Percentiles rank a stretch among this genome's conserved stretches.
Conservation (phyloP, 345 rosid genomes). For the Tarenaya hassleriana region DNA sequence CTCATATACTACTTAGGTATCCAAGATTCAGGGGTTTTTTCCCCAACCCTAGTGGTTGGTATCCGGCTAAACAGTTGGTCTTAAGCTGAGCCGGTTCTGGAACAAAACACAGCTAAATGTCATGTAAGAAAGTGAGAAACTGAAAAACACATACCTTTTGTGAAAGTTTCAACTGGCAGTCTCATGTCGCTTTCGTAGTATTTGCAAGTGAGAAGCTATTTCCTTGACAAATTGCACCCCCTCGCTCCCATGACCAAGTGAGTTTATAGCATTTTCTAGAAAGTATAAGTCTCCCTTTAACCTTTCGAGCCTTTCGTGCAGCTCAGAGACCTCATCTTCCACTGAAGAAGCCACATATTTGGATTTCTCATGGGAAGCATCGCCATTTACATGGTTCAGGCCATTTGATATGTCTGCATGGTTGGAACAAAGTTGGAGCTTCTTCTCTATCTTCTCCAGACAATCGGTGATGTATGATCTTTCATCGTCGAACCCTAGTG, state of each 20-base stretch:
- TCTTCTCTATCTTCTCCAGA: slow-evolving; percentile 46
- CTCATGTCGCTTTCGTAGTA: slow-evolving; percentile 28
- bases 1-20: too few relatives aligned
- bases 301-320: slow-evolving; percentile 42
- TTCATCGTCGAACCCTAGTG: slow-evolving; percentile 47
- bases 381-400: slow-evolving; percentile 18
- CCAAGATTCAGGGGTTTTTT: too few relatives aligned
- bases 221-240: slow-evolving; percentile 40
- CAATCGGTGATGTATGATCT: slow-evolving; percentile 32
- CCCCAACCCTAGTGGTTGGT: too few relatives aligned
- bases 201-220: slow-evolving; percentile 44
- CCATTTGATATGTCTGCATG: background rate
- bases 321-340: slow-evolving; percentile 28
- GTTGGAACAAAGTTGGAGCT: slow-evolving; percentile 27
- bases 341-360: slow-evolving; percentile 21
- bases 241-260: slow-evolving; percentile 36
- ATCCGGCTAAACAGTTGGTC: too few relatives aligned
- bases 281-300: slow-evolving; percentile 43
- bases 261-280: slow-evolving; percentile 42
- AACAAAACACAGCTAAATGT: too few relatives aligned
- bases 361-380: slow-evolving; percentile 11
- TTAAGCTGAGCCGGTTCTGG: too few relatives aligned
- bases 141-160: too few relatives aligned
- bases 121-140: too few relatives aligned
- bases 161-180: slow-evolving; percentile 21